phyloP scores from a whole-genome alignment of 495 filamentous ascomycete species.

The Lepraria neglecta region DNA sequence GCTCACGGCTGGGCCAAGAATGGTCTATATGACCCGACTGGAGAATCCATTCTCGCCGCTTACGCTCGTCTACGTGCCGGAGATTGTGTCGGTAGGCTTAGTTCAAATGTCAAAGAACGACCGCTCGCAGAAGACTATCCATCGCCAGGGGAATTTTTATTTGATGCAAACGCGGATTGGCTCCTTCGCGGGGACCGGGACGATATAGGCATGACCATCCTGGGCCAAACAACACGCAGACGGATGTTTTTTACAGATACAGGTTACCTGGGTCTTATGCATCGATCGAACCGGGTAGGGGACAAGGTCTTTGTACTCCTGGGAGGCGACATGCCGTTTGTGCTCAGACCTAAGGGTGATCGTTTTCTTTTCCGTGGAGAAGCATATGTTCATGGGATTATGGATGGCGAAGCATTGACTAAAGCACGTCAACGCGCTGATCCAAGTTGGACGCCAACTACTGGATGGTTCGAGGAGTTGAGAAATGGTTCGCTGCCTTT shows the following conservation, averaged over 20 bases:
- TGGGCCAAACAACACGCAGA: neutral
- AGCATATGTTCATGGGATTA: constrained; percentile 16
- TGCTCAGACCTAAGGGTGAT: neutral
- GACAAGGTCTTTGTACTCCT: constrained; percentile 7
- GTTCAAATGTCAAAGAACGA: neutral
- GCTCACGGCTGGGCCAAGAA: constrained; percentile 2
- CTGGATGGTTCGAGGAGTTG: neutral
- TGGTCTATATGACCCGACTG: neutral
- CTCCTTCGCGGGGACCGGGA: neutral
- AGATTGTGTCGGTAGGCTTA: neutral
- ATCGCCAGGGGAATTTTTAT: neutral
- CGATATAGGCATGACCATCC: neutral
- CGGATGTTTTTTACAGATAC: neutral
- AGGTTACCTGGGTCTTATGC: neutral
- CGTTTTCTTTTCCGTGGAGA: constrained; percentile 6
- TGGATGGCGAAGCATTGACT: constrained; percentile 15
- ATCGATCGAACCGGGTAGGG: neutral
- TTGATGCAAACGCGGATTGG: neutral
- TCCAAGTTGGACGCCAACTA: neutral
- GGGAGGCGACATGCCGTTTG: neutral
- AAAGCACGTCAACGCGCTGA: neutral
- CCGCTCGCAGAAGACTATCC: neutral
- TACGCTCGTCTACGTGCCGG: neutral
- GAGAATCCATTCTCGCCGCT: neutral
- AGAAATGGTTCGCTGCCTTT: neutral